Conservation (phyloP, 805 yeast genomes). For the Kluyveromyces lactis region DNA sequence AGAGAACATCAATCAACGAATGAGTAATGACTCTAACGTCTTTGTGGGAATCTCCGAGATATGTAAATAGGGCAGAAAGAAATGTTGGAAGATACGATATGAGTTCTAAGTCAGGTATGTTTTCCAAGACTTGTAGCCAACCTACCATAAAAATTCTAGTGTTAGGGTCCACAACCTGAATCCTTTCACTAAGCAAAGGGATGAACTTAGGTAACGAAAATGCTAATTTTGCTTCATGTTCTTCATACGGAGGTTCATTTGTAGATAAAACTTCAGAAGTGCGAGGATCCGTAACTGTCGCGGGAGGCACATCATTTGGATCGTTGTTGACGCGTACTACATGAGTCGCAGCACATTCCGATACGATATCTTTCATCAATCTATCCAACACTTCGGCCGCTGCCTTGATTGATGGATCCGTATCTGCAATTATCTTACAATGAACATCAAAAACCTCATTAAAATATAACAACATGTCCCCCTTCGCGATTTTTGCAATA, state of each 20-base stretch:
- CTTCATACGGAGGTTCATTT: constrained; percentile 38
- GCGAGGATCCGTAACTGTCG: constrained; percentile 39
- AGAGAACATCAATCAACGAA: constrained; percentile 60
- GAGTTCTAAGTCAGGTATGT: constrained; percentile 85
- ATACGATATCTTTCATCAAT: constrained; percentile 85
- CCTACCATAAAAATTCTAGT: constrained; percentile 87
- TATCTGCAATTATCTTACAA: constrained; percentile 82
- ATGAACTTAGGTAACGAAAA: constrained; percentile 82
- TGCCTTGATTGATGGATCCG: constrained; percentile 84
- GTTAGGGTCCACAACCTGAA: constrained; percentile 86
- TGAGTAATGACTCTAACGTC: constrained; percentile 86
- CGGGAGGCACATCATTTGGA: constrained; percentile 35
- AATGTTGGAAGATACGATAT: constrained; percentile 84
- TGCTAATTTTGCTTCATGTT: constrained; percentile 36
- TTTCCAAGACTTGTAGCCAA: constrained; percentile 88
- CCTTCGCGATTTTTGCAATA: constrained; percentile 93
- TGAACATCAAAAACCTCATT: constrained; percentile 92
- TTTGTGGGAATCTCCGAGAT: constrained; percentile 71
- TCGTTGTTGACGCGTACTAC: constrained; percentile 58
- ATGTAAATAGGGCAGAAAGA: constrained; percentile 68
- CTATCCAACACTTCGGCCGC: constrained; percentile 93
- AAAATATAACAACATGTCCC: constrained; percentile 84
- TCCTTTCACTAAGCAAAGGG: constrained; percentile 84
- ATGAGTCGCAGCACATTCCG: constrained; percentile 87
- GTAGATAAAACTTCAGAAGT: constrained; percentile 54